Evolutionary conservation across 148 eudicot genomes (phyloP).

Genomic region (Spergularia marina): DNA sequence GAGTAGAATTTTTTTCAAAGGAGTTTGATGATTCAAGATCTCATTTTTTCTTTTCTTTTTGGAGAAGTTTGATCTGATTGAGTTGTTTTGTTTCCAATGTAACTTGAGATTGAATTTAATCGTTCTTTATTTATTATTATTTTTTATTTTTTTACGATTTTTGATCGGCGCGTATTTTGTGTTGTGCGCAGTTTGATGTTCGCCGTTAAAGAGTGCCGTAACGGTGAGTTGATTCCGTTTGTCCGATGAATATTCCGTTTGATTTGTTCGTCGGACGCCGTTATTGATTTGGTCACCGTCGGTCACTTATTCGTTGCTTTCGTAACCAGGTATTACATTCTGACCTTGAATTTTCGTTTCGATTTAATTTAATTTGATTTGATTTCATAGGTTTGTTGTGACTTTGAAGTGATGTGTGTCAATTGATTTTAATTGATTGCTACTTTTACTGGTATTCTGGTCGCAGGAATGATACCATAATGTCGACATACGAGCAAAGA

Average conservation of each 20-base stretch:
- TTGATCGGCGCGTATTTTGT: conserved; percentile 23
- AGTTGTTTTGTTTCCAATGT: background rate
- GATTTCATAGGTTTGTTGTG: background rate
- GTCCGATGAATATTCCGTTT: conserved; percentile 17
- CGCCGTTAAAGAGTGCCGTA: conserved; percentile 15
- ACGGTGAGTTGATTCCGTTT: conserved; percentile 1
- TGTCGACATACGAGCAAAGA: background rate
- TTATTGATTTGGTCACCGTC: conserved; percentile 15
- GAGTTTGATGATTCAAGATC: conserved; percentile 11
- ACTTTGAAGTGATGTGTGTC: background rate
- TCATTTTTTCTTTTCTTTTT: background rate
- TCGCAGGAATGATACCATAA: background rate
- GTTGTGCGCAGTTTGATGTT: conserved; percentile 23
- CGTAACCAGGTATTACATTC: conserved; percentile 12
- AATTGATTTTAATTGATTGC: background rate
- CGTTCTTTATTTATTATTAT: background rate
- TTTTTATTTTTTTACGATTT: background rate
- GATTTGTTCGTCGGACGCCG: conserved; percentile 16
- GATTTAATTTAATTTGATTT: background rate
- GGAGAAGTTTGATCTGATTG: background rate
- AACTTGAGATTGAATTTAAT: background rate
- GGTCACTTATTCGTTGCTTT: conserved; percentile 18
- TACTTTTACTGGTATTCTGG: background rate
- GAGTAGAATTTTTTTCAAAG: background rate
- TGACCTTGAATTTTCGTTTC: background rate